Percentiles rank a stretch among this genome's conserved stretches.
Conservation (phyloP, 495 filamentous ascomycete species). For the Emericellopsis terricola region DNA sequence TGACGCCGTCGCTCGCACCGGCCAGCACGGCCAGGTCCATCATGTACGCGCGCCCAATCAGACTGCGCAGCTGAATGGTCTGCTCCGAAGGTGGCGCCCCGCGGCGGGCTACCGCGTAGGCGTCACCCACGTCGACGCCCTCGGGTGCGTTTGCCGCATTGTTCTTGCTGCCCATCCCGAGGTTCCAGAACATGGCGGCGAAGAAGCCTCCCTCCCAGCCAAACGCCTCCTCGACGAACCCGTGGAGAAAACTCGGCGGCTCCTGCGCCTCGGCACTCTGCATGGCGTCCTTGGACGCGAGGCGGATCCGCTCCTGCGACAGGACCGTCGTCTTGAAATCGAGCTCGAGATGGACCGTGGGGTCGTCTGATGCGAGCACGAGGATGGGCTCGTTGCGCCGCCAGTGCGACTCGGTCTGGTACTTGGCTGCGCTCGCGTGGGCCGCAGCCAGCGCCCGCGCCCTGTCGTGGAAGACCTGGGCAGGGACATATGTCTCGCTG, state of each 20-base stretch:
- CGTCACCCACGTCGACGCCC: conserved; percentile 2
- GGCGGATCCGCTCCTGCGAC: conserved; percentile 46
- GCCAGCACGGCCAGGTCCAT: conserved; percentile 53
- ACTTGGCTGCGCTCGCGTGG: conserved; percentile 11
- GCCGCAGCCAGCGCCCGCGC: conserved; percentile 19
- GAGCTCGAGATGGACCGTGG: conserved; percentile 37
- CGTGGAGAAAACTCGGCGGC: conserved; percentile 24
- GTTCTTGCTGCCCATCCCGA: conserved; percentile 25
- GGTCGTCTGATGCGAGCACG: conserved; percentile 54
- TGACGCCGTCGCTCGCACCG: conserved; percentile 36
- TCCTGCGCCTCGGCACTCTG: conserved; percentile 11
- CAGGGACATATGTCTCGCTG: conserved; percentile 46
- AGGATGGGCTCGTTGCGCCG: conserved; percentile 25
- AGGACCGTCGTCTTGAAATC: conserved; percentile 32
- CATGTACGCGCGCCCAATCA: conserved; percentile 52
- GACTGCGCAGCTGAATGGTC: conserved; percentile 36
- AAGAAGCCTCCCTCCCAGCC: conserved; percentile 69
- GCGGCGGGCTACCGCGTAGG: neutral
- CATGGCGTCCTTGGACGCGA: conserved; percentile 37
- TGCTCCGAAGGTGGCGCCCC: conserved; percentile 24
- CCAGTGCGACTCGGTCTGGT: neutral
- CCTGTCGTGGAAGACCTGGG: conserved; percentile 35
- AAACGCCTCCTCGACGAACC: conserved; percentile 44
- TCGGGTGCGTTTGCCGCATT: conserved; percentile 8
- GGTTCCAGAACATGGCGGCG: conserved; percentile 46